Conservation (phyloP, 2,329 filamentous ascomycete species). For the Penicillium sp. region DNA sequence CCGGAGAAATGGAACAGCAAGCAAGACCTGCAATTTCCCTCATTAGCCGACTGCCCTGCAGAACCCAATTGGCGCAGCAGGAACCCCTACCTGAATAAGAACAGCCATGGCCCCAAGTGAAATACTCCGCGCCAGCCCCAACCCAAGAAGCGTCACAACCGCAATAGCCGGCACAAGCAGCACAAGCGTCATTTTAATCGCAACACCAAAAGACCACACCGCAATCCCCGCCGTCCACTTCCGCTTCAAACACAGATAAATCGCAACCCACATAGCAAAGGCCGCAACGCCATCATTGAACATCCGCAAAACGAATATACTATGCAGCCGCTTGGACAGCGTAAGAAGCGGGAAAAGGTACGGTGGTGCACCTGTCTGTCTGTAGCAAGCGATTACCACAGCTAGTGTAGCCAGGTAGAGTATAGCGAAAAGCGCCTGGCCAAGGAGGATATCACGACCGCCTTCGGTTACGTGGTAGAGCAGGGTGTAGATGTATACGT, state of each 20-base stretch:
- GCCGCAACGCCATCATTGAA: constrained; percentile 95
- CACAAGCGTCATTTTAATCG: constrained; percentile 92
- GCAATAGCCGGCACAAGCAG: constrained; percentile 78
- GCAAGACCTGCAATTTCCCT: constrained; percentile 42
- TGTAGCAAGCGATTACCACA: constrained; percentile 77
- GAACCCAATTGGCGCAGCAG: background rate
- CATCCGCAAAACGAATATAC: constrained; percentile 83
- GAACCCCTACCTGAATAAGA: constrained; percentile 65
- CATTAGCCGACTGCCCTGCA: background rate
- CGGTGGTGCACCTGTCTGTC: constrained; percentile 56
- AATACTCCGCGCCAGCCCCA: constrained; percentile 63
- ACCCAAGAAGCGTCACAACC: constrained; percentile 68
- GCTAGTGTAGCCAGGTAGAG: constrained; percentile 74
- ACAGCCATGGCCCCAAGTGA: constrained; percentile 67
- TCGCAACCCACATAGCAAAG: constrained; percentile 76
- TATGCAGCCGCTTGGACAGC: constrained; percentile 87
- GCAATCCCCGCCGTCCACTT: constrained; percentile 70
- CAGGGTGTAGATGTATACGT: constrained; percentile 83
- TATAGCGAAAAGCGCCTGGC: constrained; percentile 77
- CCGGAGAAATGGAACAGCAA: constrained; percentile 63
- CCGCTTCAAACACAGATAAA: constrained; percentile 71
- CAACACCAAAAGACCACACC: constrained; percentile 72
- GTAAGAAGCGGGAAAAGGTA: constrained; percentile 84
- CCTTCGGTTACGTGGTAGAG: constrained; percentile 74
- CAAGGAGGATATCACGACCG: constrained; percentile 70